Evolutionary conservation across 2,329 filamentous ascomycete genomes (phyloP), one percentile per base, ranked within the genome.

Genomic region (Septoria linicola): DNA sequence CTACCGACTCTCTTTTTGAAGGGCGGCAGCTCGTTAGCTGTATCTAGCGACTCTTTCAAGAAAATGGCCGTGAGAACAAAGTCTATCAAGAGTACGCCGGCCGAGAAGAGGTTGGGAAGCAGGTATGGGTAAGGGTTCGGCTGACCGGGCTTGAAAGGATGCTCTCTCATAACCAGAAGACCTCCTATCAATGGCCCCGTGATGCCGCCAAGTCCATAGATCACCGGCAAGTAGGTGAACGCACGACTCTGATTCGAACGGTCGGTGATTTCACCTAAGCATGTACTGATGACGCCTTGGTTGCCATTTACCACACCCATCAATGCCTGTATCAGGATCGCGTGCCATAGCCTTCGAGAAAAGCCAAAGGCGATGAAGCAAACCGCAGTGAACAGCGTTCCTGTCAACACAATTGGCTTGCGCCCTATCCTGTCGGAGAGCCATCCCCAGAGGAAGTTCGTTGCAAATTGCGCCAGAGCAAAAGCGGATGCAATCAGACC

Each of bases 231-330:
- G 73, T 96, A 99, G 1, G 88, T 93, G 64, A 99, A 99, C 0
- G 90, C 93, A 46, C 81, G 81, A 65, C 89, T 93, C 76, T 99
- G 93, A 69, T 99, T 99, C 58, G 87, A 93, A 48, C 89, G 83
- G 67, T 97, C 91, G 1, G 93, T 99, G 45, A 99, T 87, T 70
- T 99, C 93, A 34, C 93, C 93, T 41, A 99, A 71, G 41, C 92
- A 95, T 0, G 93, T 96, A 6, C 89, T 92, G 11, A 99, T 90
- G 10, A 96, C 85, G 3, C 89, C 92, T 23, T 93, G 90, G 64
- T 99, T 99, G 45, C 93, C 93, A 68, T 97, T 99, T 44, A 96
- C 82, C 46, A 95, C 68, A 3, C 93, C 93, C 90, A 97, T 96
- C 57, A 91, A 74, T 1, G 87, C 82, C 67, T 99, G 93, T 1